These are phyloP conservation scores for Candida krabiensis DNA, from an alignment of 805 yeast genomes.

Conservation along the genomic window DNA sequence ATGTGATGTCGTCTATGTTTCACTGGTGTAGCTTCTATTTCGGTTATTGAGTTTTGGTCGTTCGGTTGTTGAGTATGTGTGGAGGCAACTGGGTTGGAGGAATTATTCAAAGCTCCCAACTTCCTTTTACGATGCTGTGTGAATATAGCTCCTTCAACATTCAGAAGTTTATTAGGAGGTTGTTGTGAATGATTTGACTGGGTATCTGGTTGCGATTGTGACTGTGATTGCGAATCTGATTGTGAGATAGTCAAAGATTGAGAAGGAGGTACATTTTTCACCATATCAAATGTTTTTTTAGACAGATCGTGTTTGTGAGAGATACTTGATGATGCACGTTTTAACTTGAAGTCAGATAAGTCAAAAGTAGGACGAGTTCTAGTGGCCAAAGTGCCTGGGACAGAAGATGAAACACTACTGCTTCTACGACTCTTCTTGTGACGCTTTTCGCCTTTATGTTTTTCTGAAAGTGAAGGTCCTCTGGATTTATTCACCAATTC, in stretches of 20 bases:
- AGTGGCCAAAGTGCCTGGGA: conserved; percentile 4
- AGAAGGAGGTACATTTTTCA: conserved; percentile 24
- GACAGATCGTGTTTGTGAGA: conserved; percentile 22
- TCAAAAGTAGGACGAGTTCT: conserved; percentile 7
- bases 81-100: neutral
- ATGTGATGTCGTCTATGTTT: conserved; percentile 11
- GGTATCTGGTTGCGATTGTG: conserved; percentile 8
- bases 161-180: neutral
- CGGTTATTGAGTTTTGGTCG: conserved; percentile 13
- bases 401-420: conserved; percentile 1
- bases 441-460: conserved; percentile 7
- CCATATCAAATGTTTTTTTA: conserved; percentile 35
- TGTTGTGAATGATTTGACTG: neutral
- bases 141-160: conserved; percentile 14
- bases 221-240: conserved; percentile 6
- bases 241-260: conserved; percentile 5
- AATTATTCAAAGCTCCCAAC: conserved; percentile 7
- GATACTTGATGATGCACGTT: neutral
- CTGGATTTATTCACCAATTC: conserved; percentile 28
- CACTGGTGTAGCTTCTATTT: conserved; percentile 32
- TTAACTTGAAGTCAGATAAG: conserved; percentile 24
- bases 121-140: conserved; percentile 21
- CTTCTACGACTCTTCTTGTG: neutral
- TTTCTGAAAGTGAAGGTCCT: conserved; percentile 28
- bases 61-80: no score